These are phyloP conservation scores for Cicer judaicum DNA, from an alignment of 306 rosid genomes.

Conservation along the genomic window DNA sequence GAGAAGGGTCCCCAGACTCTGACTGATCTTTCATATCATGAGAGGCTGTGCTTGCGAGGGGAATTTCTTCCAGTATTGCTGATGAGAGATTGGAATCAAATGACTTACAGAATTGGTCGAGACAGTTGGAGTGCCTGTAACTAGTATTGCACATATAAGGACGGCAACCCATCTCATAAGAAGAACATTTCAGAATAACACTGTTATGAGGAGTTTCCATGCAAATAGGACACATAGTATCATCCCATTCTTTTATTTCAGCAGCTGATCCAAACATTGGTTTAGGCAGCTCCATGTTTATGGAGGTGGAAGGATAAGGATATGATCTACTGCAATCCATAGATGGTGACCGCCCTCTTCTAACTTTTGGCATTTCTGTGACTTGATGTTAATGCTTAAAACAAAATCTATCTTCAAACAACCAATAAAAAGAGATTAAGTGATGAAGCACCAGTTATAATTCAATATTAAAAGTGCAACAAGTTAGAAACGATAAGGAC, in stretches of 20 bases:
- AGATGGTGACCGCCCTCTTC: slow-evolving; percentile 61
- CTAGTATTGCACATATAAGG: slow-evolving; percentile 89
- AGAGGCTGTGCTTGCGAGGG: slow-evolving; percentile 54
- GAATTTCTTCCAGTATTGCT: slow-evolving; percentile 60
- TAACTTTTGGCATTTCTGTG: slow-evolving; percentile 69
- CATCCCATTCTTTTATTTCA: slow-evolving; percentile 75
- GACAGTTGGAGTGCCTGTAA: slow-evolving; percentile 84
- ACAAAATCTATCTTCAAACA: slow-evolving; percentile 32
- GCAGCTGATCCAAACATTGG: slow-evolving; percentile 45
- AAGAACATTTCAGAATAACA: slow-evolving; percentile 76
- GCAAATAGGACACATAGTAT: slow-evolving; percentile 80
- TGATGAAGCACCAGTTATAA: background rate
- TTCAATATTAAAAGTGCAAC: slow-evolving; percentile 5
- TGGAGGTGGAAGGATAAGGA: slow-evolving; percentile 59
- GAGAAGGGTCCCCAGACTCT: slow-evolving; percentile 47
- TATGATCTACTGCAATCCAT: slow-evolving; percentile 50
- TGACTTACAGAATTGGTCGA: slow-evolving; percentile 80
- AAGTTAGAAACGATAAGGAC: background rate
- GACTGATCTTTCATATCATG: slow-evolving; percentile 47
- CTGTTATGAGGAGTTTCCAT: slow-evolving; percentile 83
- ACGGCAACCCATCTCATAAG: slow-evolving; percentile 75
- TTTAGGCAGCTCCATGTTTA: slow-evolving; percentile 44
- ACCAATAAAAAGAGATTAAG: background rate
- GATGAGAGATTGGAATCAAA: slow-evolving; percentile 59
- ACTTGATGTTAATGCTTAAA: slow-evolving; percentile 45